Base-by-base conservation (phyloP, 441 rosid genomes). In the Gossypium laxum region DNA sequence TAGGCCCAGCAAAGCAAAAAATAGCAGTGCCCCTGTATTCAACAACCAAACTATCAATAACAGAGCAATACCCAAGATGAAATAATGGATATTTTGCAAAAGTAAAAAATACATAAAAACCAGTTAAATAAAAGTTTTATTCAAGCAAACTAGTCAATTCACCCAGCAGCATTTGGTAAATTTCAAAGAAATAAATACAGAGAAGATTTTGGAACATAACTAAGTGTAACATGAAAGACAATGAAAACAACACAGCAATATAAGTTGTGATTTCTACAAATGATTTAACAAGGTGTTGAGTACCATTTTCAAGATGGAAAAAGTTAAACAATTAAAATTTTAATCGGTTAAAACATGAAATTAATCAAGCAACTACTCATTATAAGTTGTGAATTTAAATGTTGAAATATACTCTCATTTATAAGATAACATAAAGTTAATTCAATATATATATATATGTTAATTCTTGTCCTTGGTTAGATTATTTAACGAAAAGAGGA, bases 1-100 rank as follows among this genome's bases (percentile, higher is more conserved):
- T 65, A 95, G 84, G 69, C 99, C 99, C 92, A 95, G 85, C 82
- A 95, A 84, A 79, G 99, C 98, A 73, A 95, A 92, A 80, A 95
- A 92, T 26, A 92, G 79, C 32, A 95, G 81, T 54, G 99, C 98
- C 74, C 99, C 99, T 95, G 92, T 28, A 55, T 32, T 15, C 54
- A 55, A 38, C 43, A 76, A 52, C 12, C 30, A 32, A 75, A 50
- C 54, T 26, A 72, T 22, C 21, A 43, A 15, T 38, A 70, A 24
- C 17, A 72, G 18, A 60, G 4, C 34, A 10, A 65, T 32, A 52
- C 66, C 32, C 12, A 24, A 14, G 15, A 11, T 3, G 18, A 4
- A 32, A 48, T 57, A 59, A 65, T 65, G 38, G 2, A 30, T 26
- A 43, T 24, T 58, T 24, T 28, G 30, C n/a, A 26, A 7, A 71